phyloP scores from a whole-genome alignment of 805 yeast species.

The Dipodascus geniculatus region DNA sequence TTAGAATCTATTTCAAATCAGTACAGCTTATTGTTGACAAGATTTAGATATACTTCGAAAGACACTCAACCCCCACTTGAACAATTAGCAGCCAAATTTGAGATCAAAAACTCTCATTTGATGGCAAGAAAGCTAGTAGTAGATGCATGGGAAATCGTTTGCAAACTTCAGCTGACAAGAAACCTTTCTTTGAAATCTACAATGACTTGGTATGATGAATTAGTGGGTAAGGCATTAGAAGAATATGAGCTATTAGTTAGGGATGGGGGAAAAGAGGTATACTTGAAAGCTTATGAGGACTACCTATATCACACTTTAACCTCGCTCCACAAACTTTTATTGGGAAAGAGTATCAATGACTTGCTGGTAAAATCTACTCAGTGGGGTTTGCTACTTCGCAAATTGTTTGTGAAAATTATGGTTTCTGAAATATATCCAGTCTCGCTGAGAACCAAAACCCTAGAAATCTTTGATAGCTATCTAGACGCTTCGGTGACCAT shows the following conservation, averaged over 20 bases:
- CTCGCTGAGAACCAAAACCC: neutral
- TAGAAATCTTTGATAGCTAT: neutral
- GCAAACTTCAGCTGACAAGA: neutral
- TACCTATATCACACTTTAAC: neutral
- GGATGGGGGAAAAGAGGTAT: neutral
- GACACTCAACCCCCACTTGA: neutral
- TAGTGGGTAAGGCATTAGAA: neutral
- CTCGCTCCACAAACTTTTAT: neutral
- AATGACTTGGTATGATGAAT: slow-evolving; percentile 1
- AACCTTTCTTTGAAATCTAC: neutral
- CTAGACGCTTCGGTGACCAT: neutral
- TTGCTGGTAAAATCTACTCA: neutral
- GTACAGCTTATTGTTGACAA: slow-evolving; percentile 1
- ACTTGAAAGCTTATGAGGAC: neutral
- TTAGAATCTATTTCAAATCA: slow-evolving; percentile 1
- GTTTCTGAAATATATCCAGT: neutral
- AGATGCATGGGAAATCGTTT: neutral
- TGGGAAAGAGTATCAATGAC: neutral
- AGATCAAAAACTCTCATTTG: neutral
- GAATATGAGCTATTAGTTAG: neutral
- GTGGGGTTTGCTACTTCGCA: neutral
- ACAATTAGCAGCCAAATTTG: neutral
- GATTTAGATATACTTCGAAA: neutral
- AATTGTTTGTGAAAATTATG: neutral
- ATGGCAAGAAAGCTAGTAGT: neutral